A percentile compares a stretch with the other conserved stretches of the same genome.
Evolutionary conservation across 208 protist species (phyloP).

Genomic region (Entamoeba dispar): DNA sequence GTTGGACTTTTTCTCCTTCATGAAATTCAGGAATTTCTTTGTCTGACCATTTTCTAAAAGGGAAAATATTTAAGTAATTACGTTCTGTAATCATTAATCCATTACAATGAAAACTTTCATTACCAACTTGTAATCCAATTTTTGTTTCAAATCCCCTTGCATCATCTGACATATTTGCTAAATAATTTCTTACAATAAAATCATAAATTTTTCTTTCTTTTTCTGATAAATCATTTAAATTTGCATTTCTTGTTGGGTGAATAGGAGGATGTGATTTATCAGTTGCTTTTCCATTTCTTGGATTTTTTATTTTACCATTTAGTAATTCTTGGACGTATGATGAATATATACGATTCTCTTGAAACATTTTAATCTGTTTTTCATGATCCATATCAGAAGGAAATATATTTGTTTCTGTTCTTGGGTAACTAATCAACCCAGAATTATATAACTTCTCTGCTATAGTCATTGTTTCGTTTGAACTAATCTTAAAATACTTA

Average conservation of each 20-base stretch:
- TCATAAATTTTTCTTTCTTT: slow-evolving; percentile 58
- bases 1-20: slow-evolving; percentile 29
- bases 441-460: slow-evolving; percentile 69
- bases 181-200: slow-evolving; percentile 77
- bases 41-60: slow-evolving; percentile 44
- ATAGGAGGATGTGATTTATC: slow-evolving; percentile 49
- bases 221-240: background rate
- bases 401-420: slow-evolving; percentile 84
- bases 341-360: background rate
- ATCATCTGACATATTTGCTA: slow-evolving; percentile 73
- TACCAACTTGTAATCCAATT: slow-evolving; percentile 40
- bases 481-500: slow-evolving; percentile 35
- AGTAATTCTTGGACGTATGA: background rate
- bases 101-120: slow-evolving; percentile 52
- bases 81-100: slow-evolving; percentile 59
- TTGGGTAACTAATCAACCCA: slow-evolving; percentile 87
- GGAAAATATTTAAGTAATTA: slow-evolving; percentile 72
- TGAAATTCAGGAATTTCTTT: slow-evolving; percentile 1
- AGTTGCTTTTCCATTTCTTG: slow-evolving; percentile 13
- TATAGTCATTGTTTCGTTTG: slow-evolving; percentile 52
- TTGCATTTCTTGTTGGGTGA: slow-evolving; percentile 55
- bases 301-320: background rate
- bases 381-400: background rate
- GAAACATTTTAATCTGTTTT: background rate
- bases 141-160: slow-evolving; percentile 29